Conservation (phyloP, 345 rosid genomes). For the Draba incana region DNA sequence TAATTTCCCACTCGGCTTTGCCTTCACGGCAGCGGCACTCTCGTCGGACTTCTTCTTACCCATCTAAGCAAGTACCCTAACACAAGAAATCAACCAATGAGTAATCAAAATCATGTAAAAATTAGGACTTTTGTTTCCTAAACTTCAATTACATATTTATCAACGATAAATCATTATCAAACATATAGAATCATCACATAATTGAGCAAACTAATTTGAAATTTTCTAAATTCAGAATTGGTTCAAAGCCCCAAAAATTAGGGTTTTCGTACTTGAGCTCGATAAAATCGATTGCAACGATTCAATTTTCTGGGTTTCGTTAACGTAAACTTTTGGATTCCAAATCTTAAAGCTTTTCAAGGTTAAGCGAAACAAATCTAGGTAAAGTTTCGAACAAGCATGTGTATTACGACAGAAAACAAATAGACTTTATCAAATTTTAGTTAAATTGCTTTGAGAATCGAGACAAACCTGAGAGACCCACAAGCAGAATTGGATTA, state of each 20-base stretch:
- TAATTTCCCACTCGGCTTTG: constrained; percentile 53
- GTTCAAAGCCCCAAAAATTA: neutral
- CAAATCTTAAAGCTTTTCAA: neutral
- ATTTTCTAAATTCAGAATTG: neutral
- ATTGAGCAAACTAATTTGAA: neutral
- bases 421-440: neutral
- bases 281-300: constrained; percentile 9
- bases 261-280: constrained; percentile 3
- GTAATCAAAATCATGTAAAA: constrained; percentile 14
- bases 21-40: constrained; percentile 48
- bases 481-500: neutral
- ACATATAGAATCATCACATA: neutral
- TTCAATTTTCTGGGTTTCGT: constrained; percentile 2
- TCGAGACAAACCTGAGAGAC: constrained; percentile 30
- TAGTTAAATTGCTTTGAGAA: neutral
- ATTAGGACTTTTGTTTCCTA: neutral
- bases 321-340: neutral
- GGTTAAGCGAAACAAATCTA: constrained; percentile 5
- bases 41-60: constrained; percentile 80
- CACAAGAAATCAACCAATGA: constrained; percentile 3
- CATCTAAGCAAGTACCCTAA: constrained; percentile 48
- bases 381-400: neutral
- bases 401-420: neutral
- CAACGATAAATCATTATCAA: neutral
- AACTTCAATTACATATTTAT: neutral